Percentiles rank a stretch among this genome's conserved stretches.
These are phyloP conservation scores for Saccharomyces mikatae DNA, from an alignment of 805 yeast species.

Conservation along the genomic window DNA sequence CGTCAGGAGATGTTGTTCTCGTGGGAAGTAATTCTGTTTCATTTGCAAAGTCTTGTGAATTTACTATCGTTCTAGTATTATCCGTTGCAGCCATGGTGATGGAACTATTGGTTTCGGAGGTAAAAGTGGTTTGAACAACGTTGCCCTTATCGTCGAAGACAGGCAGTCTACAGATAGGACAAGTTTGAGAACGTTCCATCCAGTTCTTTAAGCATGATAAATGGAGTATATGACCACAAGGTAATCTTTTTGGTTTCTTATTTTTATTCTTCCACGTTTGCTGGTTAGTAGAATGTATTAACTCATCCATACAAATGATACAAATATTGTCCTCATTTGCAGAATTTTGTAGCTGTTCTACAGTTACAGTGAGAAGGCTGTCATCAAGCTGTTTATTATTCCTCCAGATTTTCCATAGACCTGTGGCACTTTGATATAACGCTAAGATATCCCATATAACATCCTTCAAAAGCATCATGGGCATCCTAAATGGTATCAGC, in stretches of 20 bases:
- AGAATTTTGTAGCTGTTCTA: constrained; percentile 55
- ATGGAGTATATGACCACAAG: constrained; percentile 84
- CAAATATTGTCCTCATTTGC: constrained; percentile 57
- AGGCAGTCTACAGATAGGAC: constrained; percentile 82
- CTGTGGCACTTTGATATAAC: constrained; percentile 31
- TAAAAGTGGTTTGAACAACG: constrained; percentile 5
- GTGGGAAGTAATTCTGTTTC: neutral
- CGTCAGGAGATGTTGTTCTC: neutral
- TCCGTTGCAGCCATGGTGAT: neutral
- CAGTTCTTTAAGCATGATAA: constrained; percentile 85
- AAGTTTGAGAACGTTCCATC: constrained; percentile 85
- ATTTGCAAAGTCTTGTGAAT: neutral
- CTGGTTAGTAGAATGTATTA: constrained; percentile 36
- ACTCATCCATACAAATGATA: constrained; percentile 87
- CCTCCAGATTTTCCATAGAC: constrained; percentile 35
- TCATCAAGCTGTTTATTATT: constrained; percentile 55
- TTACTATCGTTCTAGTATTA: neutral
- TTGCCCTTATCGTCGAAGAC: constrained; percentile 40
- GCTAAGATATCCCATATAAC: constrained; percentile 32
- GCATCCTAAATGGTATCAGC: constrained; percentile 39
- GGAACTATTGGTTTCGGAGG: neutral
- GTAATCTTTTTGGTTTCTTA: constrained; percentile 59
- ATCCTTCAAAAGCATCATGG: constrained; percentile 44
- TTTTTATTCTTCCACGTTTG: neutral
- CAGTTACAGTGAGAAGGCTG: constrained; percentile 54